Conservation (phyloP, 2,329 filamentous ascomycete species). For the Akanthomyces uredinophilus region DNA sequence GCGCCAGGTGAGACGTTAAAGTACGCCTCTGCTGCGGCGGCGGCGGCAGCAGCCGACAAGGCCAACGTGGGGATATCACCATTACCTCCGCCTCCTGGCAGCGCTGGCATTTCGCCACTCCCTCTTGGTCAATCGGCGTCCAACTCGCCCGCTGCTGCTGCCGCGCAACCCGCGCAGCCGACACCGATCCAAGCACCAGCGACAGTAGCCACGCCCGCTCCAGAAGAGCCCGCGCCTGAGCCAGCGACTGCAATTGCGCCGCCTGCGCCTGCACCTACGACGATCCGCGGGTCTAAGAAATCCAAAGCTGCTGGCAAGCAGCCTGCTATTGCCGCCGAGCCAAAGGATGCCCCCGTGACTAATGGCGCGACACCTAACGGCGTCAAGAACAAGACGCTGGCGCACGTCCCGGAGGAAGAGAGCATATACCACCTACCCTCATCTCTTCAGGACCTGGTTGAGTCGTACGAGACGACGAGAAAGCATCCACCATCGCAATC, state of each 20-base stretch:
- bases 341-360: slow-evolving; percentile 45
- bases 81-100: slow-evolving; percentile 79
- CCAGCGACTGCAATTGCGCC: slow-evolving; percentile 16
- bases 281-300: slow-evolving; percentile 28
- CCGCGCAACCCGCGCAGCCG: slow-evolving; percentile 39
- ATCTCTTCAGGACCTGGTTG: slow-evolving; percentile 81
- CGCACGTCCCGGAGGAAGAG: slow-evolving; percentile 55
- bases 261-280: slow-evolving; percentile 17
- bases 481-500: slow-evolving; percentile 57
- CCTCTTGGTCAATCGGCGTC: slow-evolving; percentile 34
- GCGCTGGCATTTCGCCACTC: slow-evolving; percentile 41
- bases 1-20: slow-evolving; percentile 87
- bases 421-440: slow-evolving; percentile 90
- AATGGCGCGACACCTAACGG: slow-evolving; percentile 42
- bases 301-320: slow-evolving; percentile 43
- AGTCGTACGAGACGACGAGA: slow-evolving; percentile 83
- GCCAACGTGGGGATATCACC: slow-evolving; percentile 92
- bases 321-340: slow-evolving; percentile 34
- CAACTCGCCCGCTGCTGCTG: slow-evolving; percentile 37
- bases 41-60: slow-evolving; percentile 80
- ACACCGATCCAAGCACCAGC: slow-evolving; percentile 26
- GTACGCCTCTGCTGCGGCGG: slow-evolving; percentile 93
- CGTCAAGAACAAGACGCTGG: slow-evolving; percentile 41
- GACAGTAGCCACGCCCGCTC: slow-evolving; percentile 21
- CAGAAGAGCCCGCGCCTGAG: slow-evolving; percentile 15